Conservation (phyloP, 495 filamentous ascomycete genomes). For the Oidiodendron maius region DNA sequence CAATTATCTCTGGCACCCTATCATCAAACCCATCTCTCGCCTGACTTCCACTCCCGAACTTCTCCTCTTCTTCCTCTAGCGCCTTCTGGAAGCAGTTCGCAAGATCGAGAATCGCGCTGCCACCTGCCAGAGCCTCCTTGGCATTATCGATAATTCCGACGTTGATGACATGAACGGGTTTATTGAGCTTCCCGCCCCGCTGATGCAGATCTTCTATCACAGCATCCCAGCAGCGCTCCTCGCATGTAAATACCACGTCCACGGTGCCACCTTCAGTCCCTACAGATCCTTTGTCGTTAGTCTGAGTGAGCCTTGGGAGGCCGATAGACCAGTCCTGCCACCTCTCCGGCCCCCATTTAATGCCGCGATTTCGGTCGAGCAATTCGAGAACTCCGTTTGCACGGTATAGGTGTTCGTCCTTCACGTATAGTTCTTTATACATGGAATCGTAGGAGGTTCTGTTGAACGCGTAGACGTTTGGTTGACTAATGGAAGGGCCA, state of each 20-base stretch:
- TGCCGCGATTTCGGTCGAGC: constrained; percentile 82
- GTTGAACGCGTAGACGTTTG: constrained; percentile 97
- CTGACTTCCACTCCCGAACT: constrained; percentile 64
- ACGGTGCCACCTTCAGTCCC: constrained; percentile 88
- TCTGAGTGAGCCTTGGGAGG: constrained; percentile 62
- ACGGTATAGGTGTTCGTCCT: constrained; percentile 84
- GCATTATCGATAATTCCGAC: constrained; percentile 98
- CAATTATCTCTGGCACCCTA: constrained; percentile 85
- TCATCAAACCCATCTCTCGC: constrained; percentile 80
- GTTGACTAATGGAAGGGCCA: constrained; percentile 83
- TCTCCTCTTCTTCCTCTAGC: constrained; percentile 71
- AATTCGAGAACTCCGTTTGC: constrained; percentile 92
- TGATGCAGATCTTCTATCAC: constrained; percentile 90
- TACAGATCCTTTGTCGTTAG: constrained; percentile 58
- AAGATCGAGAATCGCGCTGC: constrained; percentile 86
- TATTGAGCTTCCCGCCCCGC: constrained; percentile 75
- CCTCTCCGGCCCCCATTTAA: constrained; percentile 93
- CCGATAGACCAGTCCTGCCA: constrained; percentile 98
- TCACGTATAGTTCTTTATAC: constrained; percentile 77
- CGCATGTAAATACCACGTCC: constrained; percentile 94
- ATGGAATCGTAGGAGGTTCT: constrained; percentile 87
- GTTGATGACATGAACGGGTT: constrained; percentile 94
- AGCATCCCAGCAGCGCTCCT: constrained; percentile 98
- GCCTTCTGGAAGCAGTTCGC: constrained; percentile 81
- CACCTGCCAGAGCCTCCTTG: constrained; percentile 88